Evolutionary conservation across 208 protist species (phyloP), one percentile per base, ranked within the genome.

Genomic region (Entamoeba dispar): DNA sequence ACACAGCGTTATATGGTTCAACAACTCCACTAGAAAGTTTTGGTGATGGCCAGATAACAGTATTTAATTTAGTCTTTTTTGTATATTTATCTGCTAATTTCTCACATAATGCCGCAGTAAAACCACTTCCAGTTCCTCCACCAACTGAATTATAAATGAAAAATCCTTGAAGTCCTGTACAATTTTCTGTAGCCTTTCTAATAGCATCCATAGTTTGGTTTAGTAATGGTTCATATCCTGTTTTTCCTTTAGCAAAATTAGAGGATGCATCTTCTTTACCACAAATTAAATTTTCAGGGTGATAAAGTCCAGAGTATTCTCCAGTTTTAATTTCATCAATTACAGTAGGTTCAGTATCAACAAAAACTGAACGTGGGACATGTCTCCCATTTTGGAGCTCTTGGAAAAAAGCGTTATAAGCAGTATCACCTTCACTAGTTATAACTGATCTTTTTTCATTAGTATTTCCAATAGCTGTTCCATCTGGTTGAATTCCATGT

Each of bases 111-210:
- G 99, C 97, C 5, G 98, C 96, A 93, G 96, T 97, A 91, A 99
- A 97, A 95, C 98, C 98, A 91, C 98, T 98, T 94, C 98, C 98
- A 51, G 98, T 99, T 94, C 98, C 98, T 95, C 98, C 98, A 95
- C 98, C 98, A 94, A 99, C 97, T 92, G 98, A 96, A 96, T 99
- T 97, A 96, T 98, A 99, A 52, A 99, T 95, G 49, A 99, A 94
- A 97, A 99, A 99, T 94, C 98, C 98, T 96, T 99, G 98, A 4
- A 99, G 97, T 94, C 98, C 97, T 38, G 96, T 97, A 97, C 98
- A 99, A 93, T 98, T 96, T 94, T 99, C 98, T 5, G 98, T 97
- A 10, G 98, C 95, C 95, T 98, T 98, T 94, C 98, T 96, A 95
- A 99, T 98, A 90, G 96, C 94, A 94, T 99, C 98, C 51, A 98